A percentile compares a stretch with the other conserved stretches of the same genome.
These are phyloP conservation scores for Desmodesmus armatus DNA, from an alignment of 139 green algal species.

Conservation along the genomic window DNA sequence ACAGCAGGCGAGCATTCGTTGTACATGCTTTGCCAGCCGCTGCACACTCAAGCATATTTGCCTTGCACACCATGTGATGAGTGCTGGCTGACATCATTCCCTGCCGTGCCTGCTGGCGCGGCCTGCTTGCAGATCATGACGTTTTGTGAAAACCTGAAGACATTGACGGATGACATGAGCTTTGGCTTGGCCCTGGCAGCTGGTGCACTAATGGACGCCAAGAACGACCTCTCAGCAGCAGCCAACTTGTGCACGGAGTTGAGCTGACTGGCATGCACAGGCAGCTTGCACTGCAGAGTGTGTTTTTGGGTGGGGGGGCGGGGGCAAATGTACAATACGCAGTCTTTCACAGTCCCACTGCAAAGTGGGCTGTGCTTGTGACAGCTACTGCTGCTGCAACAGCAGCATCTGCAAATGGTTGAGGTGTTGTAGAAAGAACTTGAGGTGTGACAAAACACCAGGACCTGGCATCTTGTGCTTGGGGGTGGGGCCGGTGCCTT, in stretches of 20 bases:
- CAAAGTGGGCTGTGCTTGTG: too few species aligned
- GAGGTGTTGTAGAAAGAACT: too few species aligned
- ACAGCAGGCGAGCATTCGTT: not conserved
- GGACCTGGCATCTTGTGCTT: too few species aligned
- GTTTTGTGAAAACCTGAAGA: constrained; percentile 47
- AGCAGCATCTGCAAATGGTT: too few species aligned
- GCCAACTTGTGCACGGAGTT: constrained; percentile 44
- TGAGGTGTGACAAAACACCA: too few species aligned
- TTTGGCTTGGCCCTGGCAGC: constrained; percentile 49
- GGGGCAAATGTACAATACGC: not conserved
- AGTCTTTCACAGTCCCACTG: too few species aligned
- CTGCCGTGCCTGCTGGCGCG: not conserved
- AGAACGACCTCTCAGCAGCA: constrained; percentile 46
- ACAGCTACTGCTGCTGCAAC: too few species aligned
- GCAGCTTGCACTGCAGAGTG: not conserved
- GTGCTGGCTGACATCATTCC: not conserved
- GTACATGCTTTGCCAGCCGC: not conserved
- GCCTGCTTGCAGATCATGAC: constrained; percentile 13
- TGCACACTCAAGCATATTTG: too few species aligned
- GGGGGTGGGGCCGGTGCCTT: too few species aligned
- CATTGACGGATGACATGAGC: constrained; percentile 52
- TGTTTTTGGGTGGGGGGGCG: not conserved
- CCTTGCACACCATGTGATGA: not conserved
- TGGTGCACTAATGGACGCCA: constrained; percentile 46
- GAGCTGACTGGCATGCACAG: too few species aligned